Evolutionary conservation across 2,329 filamentous ascomycete genomes (phyloP), one percentile per base, ranked within the genome.

Genomic region (Phyllachora maydis): DNA sequence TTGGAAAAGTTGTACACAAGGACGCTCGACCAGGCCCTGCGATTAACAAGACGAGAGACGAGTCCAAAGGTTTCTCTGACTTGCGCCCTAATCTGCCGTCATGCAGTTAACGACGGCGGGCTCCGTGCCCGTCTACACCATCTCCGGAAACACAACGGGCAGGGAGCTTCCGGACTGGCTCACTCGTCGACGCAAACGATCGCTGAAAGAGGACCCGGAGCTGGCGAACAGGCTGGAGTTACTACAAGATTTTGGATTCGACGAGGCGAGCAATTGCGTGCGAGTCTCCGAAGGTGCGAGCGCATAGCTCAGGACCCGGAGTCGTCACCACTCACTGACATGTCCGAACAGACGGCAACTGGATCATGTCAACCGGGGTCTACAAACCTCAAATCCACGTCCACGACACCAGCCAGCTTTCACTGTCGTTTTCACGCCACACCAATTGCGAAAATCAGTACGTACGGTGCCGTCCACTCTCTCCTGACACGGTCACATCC

Each of bases 241-340:
- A 27, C 63, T 98, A 18, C 88, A 98, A 41, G 88, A 98, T 43
- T 98, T 98, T 46, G 83, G 90, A 42, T 95, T 98, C 39, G 83
- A 93, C 14, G 43, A 44, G 23, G 85, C 90, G 19, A 92, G 82
- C 42, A 68, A 73, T 35, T 93, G 85, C 43, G 68, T 98, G 32
- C 67, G 81, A 23, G 67, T 88, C 32, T 92, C 79, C 37, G 83
- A 92, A 28, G 88, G 98, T 64, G n/a, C n/a, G n/a, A n/a, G n/a
- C n/a, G n/a, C n/a, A n/a, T n/a, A n/a, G n/a, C n/a, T n/a, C n/a
- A n/a, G n/a, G n/a, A n/a, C n/a, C n/a, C n/a, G n/a, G n/a, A n/a
- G n/a, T n/a, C n/a, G n/a, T n/a, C n/a, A n/a, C n/a, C n/a, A n/a
- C n/a, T n/a, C n/a, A n/a, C n/a, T n/a, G n/a, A n/a, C n/a, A n/a